Base-by-base conservation (phyloP, 1,284 basidiomycete genomes). In the Ganoderma leucocontextum region DNA sequence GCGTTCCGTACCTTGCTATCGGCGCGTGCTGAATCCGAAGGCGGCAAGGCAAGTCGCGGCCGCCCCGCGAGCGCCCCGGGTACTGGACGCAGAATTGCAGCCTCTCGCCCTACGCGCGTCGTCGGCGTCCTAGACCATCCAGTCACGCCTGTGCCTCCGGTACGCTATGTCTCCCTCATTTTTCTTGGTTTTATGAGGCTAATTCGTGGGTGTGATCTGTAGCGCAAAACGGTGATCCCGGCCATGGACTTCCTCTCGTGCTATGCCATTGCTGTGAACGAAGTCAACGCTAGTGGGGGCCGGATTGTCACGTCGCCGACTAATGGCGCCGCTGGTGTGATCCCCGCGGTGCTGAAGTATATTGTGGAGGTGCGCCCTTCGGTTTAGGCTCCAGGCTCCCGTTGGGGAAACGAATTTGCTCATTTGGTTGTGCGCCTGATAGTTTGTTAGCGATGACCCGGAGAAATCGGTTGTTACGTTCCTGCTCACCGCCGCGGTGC, bases 221-320 rank as follows among this genome's bases (percentile, higher is more conserved):
- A 94, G 92, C 86, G 94, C 66, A 93, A 89, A 75, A 94, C 92
- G 13, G 89, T 91, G 74, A 96, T 98, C 65, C 96, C 96, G 0
- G 95, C 95, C 0, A 92, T 99, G 82, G 97, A 99, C 79, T 97
- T 97, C 78, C 83, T 99, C 70, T 95, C 92, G 2, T 96, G 94
- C 75, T 97, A 97, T 80, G 95, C 95, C 0, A 96, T 96, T 68
- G 94, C 94, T 5, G 95, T 96, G 38, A 95, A 94, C 73, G 91
- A 94, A 78, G 95, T 97, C 33, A 98, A 98, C 76, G 96, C 96
- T 2, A 89, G 91, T 19, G 96, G 96, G 0, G 95, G 96, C 0
- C 86, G 97, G 19, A 97, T 99, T 63, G 96, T 99, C 29, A 98
- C 97, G 4, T 95, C 95, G 0, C 97, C 97, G 0, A 97, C 95